Percentiles rank a stretch among this genome's conserved stretches.
Conservation (phyloP, 164 flowering plant species). For the Magnolia kwangsiensis region DNA sequence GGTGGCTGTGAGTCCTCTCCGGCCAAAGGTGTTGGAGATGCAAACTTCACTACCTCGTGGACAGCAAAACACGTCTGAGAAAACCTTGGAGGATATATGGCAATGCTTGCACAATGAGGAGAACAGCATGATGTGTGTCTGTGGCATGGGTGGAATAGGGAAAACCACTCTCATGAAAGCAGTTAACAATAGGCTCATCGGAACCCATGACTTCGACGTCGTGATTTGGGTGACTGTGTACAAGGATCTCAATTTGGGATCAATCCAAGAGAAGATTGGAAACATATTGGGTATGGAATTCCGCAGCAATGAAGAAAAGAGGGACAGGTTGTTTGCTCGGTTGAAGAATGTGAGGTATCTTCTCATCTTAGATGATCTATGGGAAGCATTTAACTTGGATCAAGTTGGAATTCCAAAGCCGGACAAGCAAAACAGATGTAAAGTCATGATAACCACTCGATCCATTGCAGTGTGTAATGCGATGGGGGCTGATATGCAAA, state of each 20-base stretch:
- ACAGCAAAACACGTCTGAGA: not conserved
- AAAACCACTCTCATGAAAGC: not conserved
- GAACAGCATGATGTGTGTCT: not conserved
- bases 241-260: not conserved
- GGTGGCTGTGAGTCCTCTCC: not conserved
- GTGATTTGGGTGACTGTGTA: not conserved
- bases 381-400: not conserved
- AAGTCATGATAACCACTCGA: not conserved
- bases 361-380: not conserved
- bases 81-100: not conserved
- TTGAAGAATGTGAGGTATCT: not conserved
- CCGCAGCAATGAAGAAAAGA: not conserved
- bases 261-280: not conserved
- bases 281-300: not conserved
- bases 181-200: not conserved
- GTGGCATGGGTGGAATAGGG: not conserved
- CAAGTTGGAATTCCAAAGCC: conserved; percentile 1
- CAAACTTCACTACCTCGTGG: not conserved
- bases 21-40: not conserved
- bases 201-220: not conserved
- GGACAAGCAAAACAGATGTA: not conserved
- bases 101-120: not conserved
- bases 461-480: not conserved
- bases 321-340: not conserved
- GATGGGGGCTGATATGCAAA: not conserved